Evolutionary conservation across 345 rosid species (phyloP).

Genomic region (Brassica rapa): DNA sequence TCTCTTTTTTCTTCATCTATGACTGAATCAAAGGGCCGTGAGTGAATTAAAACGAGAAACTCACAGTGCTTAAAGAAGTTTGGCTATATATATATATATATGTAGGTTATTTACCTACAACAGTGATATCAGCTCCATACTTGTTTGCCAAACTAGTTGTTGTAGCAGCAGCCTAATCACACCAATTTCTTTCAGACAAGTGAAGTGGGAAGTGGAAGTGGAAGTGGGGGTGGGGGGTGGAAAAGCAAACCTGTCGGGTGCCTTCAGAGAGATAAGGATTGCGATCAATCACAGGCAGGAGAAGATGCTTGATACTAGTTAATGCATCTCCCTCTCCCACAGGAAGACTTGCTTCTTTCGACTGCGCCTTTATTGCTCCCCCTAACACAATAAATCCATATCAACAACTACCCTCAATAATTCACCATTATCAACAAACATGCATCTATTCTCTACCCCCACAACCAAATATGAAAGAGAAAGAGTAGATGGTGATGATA

Average conservation of each 20-base stretch:
- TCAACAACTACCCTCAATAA: not conserved
- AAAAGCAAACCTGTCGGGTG: conserved; percentile 72
- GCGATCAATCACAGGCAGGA: conserved; percentile 73
- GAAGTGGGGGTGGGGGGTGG: not conserved
- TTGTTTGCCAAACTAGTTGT: conserved; percentile 83
- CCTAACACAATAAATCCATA: conserved; percentile 18
- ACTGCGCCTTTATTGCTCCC: conserved; percentile 53
- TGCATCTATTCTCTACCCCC: no score
- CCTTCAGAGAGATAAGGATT: conserved; percentile 94
- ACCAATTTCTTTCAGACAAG: not conserved
- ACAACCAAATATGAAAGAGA: not conserved
- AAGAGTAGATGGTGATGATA: conserved; percentile 4
- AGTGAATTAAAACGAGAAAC: no score
- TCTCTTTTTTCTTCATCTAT: conserved; percentile 81
- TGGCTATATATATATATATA: no score
- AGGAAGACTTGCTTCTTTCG: conserved; percentile 48
- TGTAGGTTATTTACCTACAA: conserved; percentile 51
- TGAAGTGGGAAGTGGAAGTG: no score
- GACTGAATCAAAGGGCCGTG: conserved; percentile 33
- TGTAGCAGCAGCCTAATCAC: conserved; percentile 79
- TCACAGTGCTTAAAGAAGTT: no score
- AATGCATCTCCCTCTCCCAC: conserved; percentile 70
- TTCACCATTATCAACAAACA: not conserved
- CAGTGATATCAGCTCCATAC: conserved; percentile 92
- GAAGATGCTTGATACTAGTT: conserved; percentile 70